Evolutionary conservation across 371 early-diverging fungal genomes (phyloP), one percentile per base, ranked within the genome.

Genomic region (Syncephalis fuscata): DNA sequence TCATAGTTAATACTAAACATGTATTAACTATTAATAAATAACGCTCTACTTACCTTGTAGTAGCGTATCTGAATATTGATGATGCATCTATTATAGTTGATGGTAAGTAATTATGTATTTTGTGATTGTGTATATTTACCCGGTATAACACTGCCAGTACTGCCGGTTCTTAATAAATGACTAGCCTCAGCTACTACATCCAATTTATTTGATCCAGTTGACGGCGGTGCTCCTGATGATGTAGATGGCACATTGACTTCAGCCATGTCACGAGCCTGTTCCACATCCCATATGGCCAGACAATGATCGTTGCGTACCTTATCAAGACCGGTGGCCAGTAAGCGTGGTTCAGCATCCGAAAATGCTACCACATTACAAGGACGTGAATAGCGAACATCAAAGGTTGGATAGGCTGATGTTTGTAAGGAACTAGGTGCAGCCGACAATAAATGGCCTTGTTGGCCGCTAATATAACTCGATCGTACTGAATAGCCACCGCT

Each of bases 281-380:
- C 68, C 7, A 74, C 59, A 60, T 88, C 84, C 84, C 83, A 88
- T 1, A 88, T 74, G 50, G 80, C 58, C 38, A 86, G 55, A 50
- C 78, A 78, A 14, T 68, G 68, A 49, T 84, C 84, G 49, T 76
- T 80, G 37, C 82, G 67, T 5, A 76, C 77, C 60, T 82, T 85
- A 39, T 85, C 86, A 3, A 80, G 54, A 5, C 85, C 85, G 4
- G 73, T 71, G 1, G 79, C 77, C 25, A 86, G 57, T 16, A 77
- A 54, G 19, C 71, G 61, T 1, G 78, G 72, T 23, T 74, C 69
- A 2, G 65, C 64, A 23, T 74, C 66, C 22, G 73, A 76, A 55
- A 83, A 85, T 0, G 77, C 67, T 0, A 83, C 81, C 19, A 76
- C 76, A 56, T 79, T 81, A 56, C 84, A 85, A 0, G 81, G 70